Evolutionary conservation across 2,329 filamentous ascomycete species (phyloP).

Genomic region (Penicillium crustosum): DNA sequence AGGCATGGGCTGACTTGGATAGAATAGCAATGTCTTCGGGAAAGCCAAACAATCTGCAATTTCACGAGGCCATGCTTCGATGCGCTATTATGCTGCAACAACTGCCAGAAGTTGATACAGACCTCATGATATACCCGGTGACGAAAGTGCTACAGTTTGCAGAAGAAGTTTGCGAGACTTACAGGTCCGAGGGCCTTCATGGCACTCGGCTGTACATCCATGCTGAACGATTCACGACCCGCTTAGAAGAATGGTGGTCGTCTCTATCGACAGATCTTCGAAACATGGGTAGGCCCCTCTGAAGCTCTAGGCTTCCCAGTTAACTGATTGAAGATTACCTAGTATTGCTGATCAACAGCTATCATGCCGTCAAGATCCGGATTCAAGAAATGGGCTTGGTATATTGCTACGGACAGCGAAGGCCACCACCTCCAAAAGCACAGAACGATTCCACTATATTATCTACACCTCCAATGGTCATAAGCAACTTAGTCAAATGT

Average conservation of each 20-base stretch:
- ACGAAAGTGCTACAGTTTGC: slow-evolving; percentile 22
- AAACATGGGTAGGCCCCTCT: slow-evolving; percentile 9
- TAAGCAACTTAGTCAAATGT: slow-evolving; percentile 14
- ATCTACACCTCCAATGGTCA: slow-evolving; percentile 11
- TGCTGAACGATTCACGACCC: slow-evolving; percentile 17
- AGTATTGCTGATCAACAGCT: slow-evolving; percentile 14
- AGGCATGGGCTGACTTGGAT: slow-evolving; percentile 2
- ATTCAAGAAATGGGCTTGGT: slow-evolving; percentile 18
- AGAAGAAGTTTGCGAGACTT: slow-evolving; percentile 19
- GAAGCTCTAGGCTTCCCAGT: background rate
- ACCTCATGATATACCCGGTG: slow-evolving; percentile 23
- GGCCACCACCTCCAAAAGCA: slow-evolving; percentile 1
- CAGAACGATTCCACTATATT: slow-evolving; percentile 9
- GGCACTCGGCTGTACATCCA: slow-evolving; percentile 12
- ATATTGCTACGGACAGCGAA: slow-evolving; percentile 15
- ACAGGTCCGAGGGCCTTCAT: slow-evolving; percentile 12
- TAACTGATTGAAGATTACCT: background rate
- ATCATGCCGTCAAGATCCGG: slow-evolving; percentile 13
- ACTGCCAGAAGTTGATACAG: slow-evolving; percentile 23
- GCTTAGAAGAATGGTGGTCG: slow-evolving; percentile 20
- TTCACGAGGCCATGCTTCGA: slow-evolving; percentile 18
- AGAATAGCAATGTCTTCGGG: slow-evolving; percentile 18
- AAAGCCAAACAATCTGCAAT: slow-evolving; percentile 16
- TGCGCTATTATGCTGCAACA: slow-evolving; percentile 22
- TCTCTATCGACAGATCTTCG: slow-evolving; percentile 16